Conservation (phyloP, 176 grass and related monocot species). For the Lolium multiflorum region DNA sequence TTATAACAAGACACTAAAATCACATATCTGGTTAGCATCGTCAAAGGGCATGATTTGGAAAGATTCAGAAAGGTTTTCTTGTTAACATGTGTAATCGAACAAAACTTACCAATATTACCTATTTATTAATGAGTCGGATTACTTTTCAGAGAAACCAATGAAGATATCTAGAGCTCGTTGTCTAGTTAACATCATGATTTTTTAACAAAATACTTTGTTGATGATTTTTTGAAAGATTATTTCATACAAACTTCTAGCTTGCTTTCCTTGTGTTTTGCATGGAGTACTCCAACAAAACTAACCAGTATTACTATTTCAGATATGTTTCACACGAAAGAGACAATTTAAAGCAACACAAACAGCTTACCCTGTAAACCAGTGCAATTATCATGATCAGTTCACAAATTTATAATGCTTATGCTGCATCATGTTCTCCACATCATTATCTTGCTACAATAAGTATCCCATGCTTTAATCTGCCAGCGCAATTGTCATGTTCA, state of each 20-base stretch:
- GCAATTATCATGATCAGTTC: neutral
- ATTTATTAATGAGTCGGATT: neutral
- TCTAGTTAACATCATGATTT: constrained; percentile 1
- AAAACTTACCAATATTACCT: neutral
- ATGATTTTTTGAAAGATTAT: constrained; percentile 32
- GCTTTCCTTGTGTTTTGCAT: neutral
- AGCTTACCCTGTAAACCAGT: neutral
- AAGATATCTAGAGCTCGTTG: neutral
- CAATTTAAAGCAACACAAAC: neutral
- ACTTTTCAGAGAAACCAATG: neutral
- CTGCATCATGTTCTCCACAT: neutral
- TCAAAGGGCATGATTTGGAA: neutral
- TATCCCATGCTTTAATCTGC: neutral
- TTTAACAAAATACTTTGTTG: neutral
- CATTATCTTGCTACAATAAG: neutral
- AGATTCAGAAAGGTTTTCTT: neutral
- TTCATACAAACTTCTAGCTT: constrained; percentile 5
- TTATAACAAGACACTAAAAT: neutral
- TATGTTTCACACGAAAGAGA: neutral
- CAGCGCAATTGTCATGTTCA: neutral
- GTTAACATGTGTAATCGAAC: constrained; percentile 6
- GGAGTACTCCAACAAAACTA: neutral
- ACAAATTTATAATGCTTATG: neutral
- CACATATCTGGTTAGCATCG: neutral
- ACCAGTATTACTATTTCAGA: neutral